A percentile compares a stretch with the other conserved stretches of the same genome.
Conservation (phyloP, 257 asterid genomes). For the Fraxinus anomala region DNA sequence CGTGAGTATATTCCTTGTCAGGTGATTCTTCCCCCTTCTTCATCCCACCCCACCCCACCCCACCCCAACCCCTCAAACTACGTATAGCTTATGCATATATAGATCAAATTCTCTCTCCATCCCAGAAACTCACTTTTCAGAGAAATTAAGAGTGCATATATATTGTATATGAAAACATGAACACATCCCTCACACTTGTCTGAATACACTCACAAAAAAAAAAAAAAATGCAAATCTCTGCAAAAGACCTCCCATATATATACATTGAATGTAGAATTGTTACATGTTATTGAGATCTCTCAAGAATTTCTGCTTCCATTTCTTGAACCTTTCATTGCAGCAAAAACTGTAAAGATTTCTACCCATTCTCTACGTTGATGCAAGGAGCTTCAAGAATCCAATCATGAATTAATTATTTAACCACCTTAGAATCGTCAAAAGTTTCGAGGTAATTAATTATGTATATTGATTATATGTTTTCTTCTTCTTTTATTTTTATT, state of each 20-base stretch:
- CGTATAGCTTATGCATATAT: too few relatives aligned
- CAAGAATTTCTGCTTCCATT: neutral
- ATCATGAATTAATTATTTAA: neutral
- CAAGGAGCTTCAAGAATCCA: conserved; percentile 9
- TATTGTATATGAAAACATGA: neutral
- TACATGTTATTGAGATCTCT: neutral
- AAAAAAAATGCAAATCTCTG: neutral
- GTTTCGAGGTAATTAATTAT: neutral
- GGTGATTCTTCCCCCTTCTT: conserved; percentile 29
- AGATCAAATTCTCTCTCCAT: neutral
- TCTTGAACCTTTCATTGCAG: neutral
- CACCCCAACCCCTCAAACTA: neutral
- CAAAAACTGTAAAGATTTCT: neutral
- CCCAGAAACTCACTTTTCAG: neutral
- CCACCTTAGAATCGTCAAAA: neutral
- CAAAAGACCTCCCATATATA: neutral
- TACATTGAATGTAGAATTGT: neutral
- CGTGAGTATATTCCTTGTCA: conserved; percentile 45
- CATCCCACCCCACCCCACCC: neutral
- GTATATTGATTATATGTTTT: neutral
- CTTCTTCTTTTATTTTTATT: neutral
- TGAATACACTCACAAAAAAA: neutral
- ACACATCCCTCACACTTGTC: neutral
- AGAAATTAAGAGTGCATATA: neutral
- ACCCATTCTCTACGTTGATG: neutral